These are phyloP conservation scores for Oldenlandia corymbosa DNA, from an alignment of 257 asterid genomes.

Conservation along the genomic window DNA sequence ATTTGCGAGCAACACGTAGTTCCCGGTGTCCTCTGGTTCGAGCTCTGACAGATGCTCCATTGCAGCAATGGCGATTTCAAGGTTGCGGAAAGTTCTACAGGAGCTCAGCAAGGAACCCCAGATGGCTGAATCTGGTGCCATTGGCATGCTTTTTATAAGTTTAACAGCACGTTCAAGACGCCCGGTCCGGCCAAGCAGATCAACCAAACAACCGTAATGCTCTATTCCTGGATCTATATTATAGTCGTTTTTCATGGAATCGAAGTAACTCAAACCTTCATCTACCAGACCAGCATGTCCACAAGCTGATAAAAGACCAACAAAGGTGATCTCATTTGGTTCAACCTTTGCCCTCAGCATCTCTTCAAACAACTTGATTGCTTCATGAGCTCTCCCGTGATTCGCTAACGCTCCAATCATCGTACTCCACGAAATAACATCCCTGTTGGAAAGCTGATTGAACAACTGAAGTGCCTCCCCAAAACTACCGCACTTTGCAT, in stretches of 20 bases:
- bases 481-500: constrained; percentile 67
- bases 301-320: constrained; percentile 73
- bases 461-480: constrained; percentile 56
- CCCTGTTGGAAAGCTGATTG: constrained; percentile 36
- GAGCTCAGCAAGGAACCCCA: constrained; percentile 81
- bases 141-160: constrained; percentile 46
- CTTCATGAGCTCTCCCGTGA: constrained; percentile 73
- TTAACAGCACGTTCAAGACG: constrained; percentile 48
- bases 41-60: constrained; percentile 50
- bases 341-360: constrained; percentile 44
- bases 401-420: constrained; percentile 70
- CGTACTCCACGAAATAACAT: constrained; percentile 73
- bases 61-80: constrained; percentile 58
- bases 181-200: constrained; percentile 73
- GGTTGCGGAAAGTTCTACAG: constrained; percentile 52
- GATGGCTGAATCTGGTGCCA: constrained; percentile 63
- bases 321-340: constrained; percentile 72
- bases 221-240: constrained; percentile 53
- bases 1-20: constrained; percentile 60
- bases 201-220: constrained; percentile 71
- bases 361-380: constrained; percentile 39
- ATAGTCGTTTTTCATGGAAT: constrained; percentile 44
- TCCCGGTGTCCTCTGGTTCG: constrained; percentile 68
- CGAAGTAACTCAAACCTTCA: constrained; percentile 51
- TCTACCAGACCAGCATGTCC: constrained; percentile 63